Base-by-base conservation (phyloP, 257 asterid species). In the Fraxinus anomala region DNA sequence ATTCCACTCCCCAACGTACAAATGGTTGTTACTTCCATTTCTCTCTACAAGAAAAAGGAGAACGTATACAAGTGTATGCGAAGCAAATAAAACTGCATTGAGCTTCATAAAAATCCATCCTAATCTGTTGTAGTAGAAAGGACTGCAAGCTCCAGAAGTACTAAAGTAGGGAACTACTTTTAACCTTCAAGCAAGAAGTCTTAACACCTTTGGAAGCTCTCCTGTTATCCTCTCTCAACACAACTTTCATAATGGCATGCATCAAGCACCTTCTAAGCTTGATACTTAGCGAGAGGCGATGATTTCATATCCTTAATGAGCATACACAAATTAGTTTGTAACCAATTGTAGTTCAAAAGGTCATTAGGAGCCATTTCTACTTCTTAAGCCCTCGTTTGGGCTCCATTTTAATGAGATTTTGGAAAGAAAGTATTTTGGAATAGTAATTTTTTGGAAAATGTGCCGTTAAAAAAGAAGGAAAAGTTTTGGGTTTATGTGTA, bases 11-110 rank as follows among this genome's bases (percentile, higher is more conserved):
- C 24, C 12, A 49, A 39, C 39, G 59, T 42, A 42, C 24, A 66
- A 67, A 65, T 39, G 44, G 75, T 6, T 65, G 47, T 54, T 39
- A 21, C 47, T 47, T 63, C 68, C 73, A 59, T 76, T 0, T 51
- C 23, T 51, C 24, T 51, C 63, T 56, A 17, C 28, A 7, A 61
- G 31, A 61, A 23, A 21, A 24, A 3, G 68, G 16, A 51, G 23
- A 51, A 51, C 30, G 0, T 23, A 24, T 21, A 24, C 33, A 24
- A 21, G 17, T 23, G 30, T 61, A 2, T 7, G 17, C 16, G 2
- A 21, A 61, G 68, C 9, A 61, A 23, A 8, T 23, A 24, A 23
- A 24, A 24, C 68, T 61, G 9, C 33, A 11, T 61, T 21, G 33
- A 8, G 33, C 68, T 24, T 61, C 30, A 21, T 21, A 39, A 61